These are phyloP conservation scores for Cyclocybe cylindracea DNA, from an alignment of 768 basidiomycete species.

Conservation along the genomic window DNA sequence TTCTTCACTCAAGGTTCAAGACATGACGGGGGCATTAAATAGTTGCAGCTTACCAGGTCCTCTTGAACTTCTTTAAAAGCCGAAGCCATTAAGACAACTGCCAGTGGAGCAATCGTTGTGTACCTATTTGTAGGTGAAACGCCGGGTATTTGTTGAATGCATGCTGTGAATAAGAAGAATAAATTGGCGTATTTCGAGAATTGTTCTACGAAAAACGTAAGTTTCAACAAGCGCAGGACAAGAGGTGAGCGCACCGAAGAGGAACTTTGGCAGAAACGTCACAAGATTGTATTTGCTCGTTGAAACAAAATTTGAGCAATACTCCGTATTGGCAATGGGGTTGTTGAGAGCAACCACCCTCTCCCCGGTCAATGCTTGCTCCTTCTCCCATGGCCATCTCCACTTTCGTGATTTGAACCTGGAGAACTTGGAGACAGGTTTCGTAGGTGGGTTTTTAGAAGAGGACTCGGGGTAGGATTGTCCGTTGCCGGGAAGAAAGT, in stretches of 20 bases:
- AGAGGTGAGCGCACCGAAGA: constrained; percentile 64
- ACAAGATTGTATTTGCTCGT: constrained; percentile 93
- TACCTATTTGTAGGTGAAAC: constrained; percentile 96
- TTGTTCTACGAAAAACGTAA: constrained; percentile 63
- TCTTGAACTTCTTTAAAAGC: constrained; percentile 96
- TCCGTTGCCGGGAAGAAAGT: constrained; percentile 39
- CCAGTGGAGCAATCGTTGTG: constrained; percentile 92
- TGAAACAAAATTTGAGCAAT: constrained; percentile 79
- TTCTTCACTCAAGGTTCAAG: constrained; percentile 52
- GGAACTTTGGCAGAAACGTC: constrained; percentile 91
- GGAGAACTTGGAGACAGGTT: constrained; percentile 18
- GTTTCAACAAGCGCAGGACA: neutral
- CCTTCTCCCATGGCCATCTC: constrained; percentile 87
- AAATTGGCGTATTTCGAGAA: constrained; percentile 98
- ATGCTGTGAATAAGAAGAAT: constrained; percentile 97
- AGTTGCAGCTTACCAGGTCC: constrained; percentile 65
- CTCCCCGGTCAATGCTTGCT: constrained; percentile 65
- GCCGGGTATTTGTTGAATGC: constrained; percentile 96
- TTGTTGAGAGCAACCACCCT: constrained; percentile 86
- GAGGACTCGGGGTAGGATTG: constrained; percentile 44
- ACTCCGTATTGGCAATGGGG: constrained; percentile 62
- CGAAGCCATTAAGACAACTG: constrained; percentile 85
- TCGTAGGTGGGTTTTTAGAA: constrained; percentile 35
- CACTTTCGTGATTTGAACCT: constrained; percentile 45
- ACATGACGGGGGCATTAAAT: neutral